phyloP scores from a whole-genome alignment of 108 stramenopile genomes.

The Chaetoceros tenuissimus region DNA sequence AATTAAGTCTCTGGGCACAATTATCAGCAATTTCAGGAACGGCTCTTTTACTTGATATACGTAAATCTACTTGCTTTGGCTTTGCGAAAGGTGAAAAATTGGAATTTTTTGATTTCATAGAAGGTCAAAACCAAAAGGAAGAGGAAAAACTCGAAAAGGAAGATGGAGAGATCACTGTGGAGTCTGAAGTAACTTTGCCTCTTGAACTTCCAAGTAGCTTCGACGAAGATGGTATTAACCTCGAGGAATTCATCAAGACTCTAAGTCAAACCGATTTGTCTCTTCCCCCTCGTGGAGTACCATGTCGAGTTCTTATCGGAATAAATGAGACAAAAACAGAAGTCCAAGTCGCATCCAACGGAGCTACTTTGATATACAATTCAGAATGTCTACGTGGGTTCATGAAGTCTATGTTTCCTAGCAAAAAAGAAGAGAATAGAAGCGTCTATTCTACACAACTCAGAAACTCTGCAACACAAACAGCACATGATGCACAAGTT shows the following conservation, averaged over 20 bases:
- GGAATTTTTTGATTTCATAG: background rate
- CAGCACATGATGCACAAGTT: constrained; percentile 61
- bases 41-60: background rate
- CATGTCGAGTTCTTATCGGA: constrained; percentile 45
- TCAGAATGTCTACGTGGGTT: constrained; percentile 23
- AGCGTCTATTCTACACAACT: constrained; percentile 44
- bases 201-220: background rate
- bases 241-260: background rate
- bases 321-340: constrained; percentile 25
- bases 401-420: constrained; percentile 11
- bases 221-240: background rate
- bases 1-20: background rate
- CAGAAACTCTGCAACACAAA: constrained; percentile 64
- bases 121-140: background rate
- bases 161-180: background rate
- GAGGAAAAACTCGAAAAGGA: background rate
- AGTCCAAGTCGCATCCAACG: constrained; percentile 51
- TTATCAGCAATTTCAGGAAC: background rate
- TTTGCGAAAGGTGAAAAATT: background rate
- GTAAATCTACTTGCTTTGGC: background rate
- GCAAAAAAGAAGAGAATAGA: constrained; percentile 30
- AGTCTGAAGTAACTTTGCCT: background rate
- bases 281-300: constrained; percentile 41
- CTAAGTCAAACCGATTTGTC: constrained; percentile 22
- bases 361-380: constrained; percentile 71